These are phyloP conservation scores for Fusarium sp. DNA, from an alignment of 2,329 filamentous ascomycete genomes.

Conservation along the genomic window DNA sequence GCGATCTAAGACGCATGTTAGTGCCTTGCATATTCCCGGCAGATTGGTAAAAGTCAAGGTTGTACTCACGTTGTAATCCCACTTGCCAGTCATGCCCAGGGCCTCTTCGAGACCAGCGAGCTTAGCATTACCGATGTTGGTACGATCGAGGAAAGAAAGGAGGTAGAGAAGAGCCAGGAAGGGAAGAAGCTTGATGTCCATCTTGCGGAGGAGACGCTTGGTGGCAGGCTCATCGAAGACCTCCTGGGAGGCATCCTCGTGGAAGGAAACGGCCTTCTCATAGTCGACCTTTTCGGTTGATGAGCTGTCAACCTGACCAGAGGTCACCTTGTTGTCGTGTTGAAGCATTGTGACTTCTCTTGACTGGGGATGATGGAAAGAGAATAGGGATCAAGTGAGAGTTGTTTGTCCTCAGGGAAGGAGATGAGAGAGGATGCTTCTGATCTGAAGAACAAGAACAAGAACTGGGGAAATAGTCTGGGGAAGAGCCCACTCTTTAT, in stretches of 20 bases:
- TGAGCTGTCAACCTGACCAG: slow-evolving; percentile 33
- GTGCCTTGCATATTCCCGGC: background rate
- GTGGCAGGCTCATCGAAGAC: slow-evolving; percentile 51
- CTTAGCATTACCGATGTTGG: slow-evolving; percentile 65
- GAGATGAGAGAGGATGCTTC: slow-evolving; percentile 34
- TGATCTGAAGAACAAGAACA: slow-evolving; percentile 36
- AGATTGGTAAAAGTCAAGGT: background rate
- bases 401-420: slow-evolving; percentile 20
- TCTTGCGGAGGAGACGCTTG: slow-evolving; percentile 61
- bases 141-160: slow-evolving; percentile 58
- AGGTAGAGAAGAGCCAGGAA: slow-evolving; percentile 68
- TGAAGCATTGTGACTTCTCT: slow-evolving; percentile 32
- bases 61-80: slow-evolving; percentile 47
- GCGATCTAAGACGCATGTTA: slow-evolving; percentile 46
- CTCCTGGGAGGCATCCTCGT: slow-evolving; percentile 36
- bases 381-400: background rate
- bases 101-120: slow-evolving; percentile 61
- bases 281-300: slow-evolving; percentile 43
- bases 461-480: slow-evolving; percentile 30
- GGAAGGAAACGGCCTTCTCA: slow-evolving; percentile 40
- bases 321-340: slow-evolving; percentile 20
- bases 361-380: background rate
- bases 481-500: slow-evolving; percentile 39
- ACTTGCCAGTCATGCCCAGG: slow-evolving; percentile 45
- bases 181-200: slow-evolving; percentile 66